A percentile compares a stretch with the other conserved stretches of the same genome.
These are phyloP conservation scores for Amorphotheca resinae DNA, from an alignment of 495 filamentous ascomycete species.

Conservation along the genomic window DNA sequence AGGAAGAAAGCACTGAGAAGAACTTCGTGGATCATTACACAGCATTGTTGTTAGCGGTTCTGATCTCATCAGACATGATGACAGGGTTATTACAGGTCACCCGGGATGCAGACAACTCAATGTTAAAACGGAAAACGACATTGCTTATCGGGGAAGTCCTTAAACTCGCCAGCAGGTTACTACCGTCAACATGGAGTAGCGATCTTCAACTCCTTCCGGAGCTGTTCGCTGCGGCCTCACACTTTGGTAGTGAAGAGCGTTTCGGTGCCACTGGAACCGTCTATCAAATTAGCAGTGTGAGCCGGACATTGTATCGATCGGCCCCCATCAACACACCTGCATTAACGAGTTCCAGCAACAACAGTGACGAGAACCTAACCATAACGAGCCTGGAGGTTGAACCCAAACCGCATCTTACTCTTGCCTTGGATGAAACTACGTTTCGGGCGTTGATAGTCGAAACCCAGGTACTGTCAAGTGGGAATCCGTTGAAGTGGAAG, in stretches of 20 bases:
- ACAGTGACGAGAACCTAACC: conserved; percentile 29
- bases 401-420: conserved; percentile 56
- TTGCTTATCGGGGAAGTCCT: conserved; percentile 81
- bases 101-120: conserved; percentile 57
- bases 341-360: conserved; percentile 26
- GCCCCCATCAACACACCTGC: conserved; percentile 31
- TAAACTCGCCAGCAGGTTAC: conserved; percentile 71
- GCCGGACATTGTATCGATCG: conserved; percentile 81
- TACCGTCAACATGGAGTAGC: conserved; percentile 67
- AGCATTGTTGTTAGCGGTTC: conserved; percentile 71
- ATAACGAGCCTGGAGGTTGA: conserved; percentile 38
- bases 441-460: conserved; percentile 82
- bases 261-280: conserved; percentile 75
- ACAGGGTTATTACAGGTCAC: conserved; percentile 62
- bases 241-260: conserved; percentile 55
- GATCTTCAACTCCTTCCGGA: conserved; percentile 75
- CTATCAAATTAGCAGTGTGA: conserved; percentile 96
- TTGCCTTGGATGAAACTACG: conserved; percentile 72
- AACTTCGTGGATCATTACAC: conserved; percentile 90
- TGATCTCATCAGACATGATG: conserved; percentile 73
- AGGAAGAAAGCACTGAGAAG: conserved; percentile 56
- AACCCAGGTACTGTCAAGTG: conserved; percentile 70
- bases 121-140: conserved; percentile 76
- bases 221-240: conserved; percentile 61
- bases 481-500: conserved; percentile 89